A percentile compares a stretch with the other conserved stretches of the same genome.
These are phyloP conservation scores for Phytophthora aleatoria DNA, from an alignment of 352 stramenopile species.

Conservation along the genomic window DNA sequence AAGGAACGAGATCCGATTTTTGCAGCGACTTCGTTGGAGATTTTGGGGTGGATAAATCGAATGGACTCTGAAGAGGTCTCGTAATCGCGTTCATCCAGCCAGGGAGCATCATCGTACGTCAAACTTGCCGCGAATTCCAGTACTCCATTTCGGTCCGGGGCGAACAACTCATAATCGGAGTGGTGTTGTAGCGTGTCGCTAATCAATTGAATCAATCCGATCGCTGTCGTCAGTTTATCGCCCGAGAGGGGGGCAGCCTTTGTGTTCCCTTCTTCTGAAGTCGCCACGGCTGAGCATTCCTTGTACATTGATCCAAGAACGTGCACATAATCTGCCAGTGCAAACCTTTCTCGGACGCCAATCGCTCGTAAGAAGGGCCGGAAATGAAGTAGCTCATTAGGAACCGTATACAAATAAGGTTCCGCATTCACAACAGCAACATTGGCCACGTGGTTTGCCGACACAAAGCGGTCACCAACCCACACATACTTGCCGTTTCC, in stretches of 20 bases:
- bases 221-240: conserved; percentile 56
- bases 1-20: conserved; percentile 72
- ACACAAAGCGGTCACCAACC: conserved; percentile 66
- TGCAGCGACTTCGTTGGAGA: conserved; percentile 74
- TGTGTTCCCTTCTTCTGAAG: conserved; percentile 12
- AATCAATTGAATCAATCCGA: conserved; percentile 71
- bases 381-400: conserved; percentile 70
- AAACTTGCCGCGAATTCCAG: conserved; percentile 52
- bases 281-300: conserved; percentile 31
- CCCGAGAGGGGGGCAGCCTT: conserved; percentile 30
- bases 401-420: conserved; percentile 66
- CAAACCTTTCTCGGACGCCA: conserved; percentile 66
- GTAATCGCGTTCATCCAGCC: conserved; percentile 58
- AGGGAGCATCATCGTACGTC: conserved; percentile 73
- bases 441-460: conserved; percentile 53
- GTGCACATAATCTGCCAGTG: conserved; percentile 60
- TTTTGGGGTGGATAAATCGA: conserved; percentile 72
- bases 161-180: conserved; percentile 60
- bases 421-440: conserved; percentile 59
- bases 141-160: conserved; percentile 50
- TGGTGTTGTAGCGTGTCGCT: conserved; percentile 64
- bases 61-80: conserved; percentile 33
- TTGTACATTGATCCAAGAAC: conserved; percentile 59
- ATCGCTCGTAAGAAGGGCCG: conserved; percentile 63
- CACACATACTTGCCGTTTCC: conserved; percentile 61